Evolutionary conservation across 768 basidiomycete genomes (phyloP), one percentile per base, ranked within the genome.

Genomic region (Boletus barrowsii): DNA sequence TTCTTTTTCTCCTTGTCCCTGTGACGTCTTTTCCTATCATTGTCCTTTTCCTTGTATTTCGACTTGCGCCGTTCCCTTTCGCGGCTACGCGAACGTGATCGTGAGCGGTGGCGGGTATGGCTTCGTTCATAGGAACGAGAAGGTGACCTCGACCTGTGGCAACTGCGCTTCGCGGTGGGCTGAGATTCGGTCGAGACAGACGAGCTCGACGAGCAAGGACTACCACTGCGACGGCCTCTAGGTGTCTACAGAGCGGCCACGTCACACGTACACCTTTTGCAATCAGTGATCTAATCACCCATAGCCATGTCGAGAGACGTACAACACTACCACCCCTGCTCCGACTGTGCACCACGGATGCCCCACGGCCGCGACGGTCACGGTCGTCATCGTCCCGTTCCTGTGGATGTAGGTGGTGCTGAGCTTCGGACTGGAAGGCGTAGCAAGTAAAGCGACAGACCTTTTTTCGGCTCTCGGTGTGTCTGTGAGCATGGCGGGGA

Each of bases 1-100:
- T 68, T 75, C 29, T 72, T 69, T 53, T 55, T 71, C 26, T 67
- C 65, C 35, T 67, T 72, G 8, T 70, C 66, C 48, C 65, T 71
- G 58, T 72, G 71, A 17, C 74, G 73, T 57, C 64, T 75, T 56
- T 70, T 76, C 62, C 64, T 73, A 30, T 72, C 71, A 53, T 60
- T 72, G 3, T 65, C 65, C 49, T 64, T 68, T 22, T 65, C 63
- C 54, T 49, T 65, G 40, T 56, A 61, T 35, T 60, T 68, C 13
- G 65, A 60, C 46, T 53, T 66, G 40, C 61, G 57, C 53, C 61
- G 57, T 45, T 66, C 61, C 44, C 53, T 61, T 20, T 68, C 65
- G 40, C 52, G 57, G 39, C 68, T 71, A 22, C 49, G 61, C 5
- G 75, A 75, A 14, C 55, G 65, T 10, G 71, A 71, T 10, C 47